Percentiles rank a stretch among this genome's conserved stretches.
These are phyloP conservation scores for Chaetoceros muelleri DNA, from an alignment of 108 stramenopile species.

Conservation along the genomic window DNA sequence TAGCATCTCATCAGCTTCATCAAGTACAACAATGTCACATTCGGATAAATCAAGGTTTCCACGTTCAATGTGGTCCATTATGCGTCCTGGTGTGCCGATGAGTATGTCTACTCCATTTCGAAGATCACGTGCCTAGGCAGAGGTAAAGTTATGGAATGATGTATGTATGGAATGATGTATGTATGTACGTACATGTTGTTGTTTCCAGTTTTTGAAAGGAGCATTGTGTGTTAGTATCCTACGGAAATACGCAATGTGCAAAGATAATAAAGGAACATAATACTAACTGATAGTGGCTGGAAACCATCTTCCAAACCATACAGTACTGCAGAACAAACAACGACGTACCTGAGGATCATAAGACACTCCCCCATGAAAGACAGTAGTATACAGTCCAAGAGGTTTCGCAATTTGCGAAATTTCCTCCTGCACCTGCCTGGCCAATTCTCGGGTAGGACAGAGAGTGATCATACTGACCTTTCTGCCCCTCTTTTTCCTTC, in stretches of 20 bases:
- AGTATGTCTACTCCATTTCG: conserved; percentile 86
- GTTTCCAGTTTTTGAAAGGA: too few species aligned
- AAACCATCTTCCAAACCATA: too few species aligned
- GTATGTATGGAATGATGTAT: background rate
- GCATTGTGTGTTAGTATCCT: too few species aligned
- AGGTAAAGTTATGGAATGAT: conserved; percentile 6
- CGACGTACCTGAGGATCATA: conserved; percentile 77
- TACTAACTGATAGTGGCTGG: too few species aligned
- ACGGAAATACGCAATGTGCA: too few species aligned
- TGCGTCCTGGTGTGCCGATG: conserved; percentile 98
- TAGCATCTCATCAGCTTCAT: conserved; percentile 99
- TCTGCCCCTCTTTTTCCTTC: conserved; percentile 63
- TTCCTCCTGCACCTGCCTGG: conserved; percentile 95
- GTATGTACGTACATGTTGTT: too few species aligned
- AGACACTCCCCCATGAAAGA: conserved; percentile 96
- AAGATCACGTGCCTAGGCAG: conserved; percentile 53
- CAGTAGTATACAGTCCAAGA: conserved; percentile 61
- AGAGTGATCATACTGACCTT: conserved; percentile 86
- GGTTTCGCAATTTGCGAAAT: conserved; percentile 52
- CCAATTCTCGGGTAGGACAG: conserved; percentile 98
- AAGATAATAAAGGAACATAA: too few species aligned
- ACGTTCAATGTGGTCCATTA: conserved; percentile 93
- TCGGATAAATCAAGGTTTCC: conserved; percentile 82
- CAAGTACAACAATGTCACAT: conserved; percentile 84
- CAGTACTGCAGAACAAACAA: background rate